Evolutionary conservation across 345 rosid species (phyloP), one percentile per base, ranked within the genome.

Genomic region (Fremontodendron californicum): DNA sequence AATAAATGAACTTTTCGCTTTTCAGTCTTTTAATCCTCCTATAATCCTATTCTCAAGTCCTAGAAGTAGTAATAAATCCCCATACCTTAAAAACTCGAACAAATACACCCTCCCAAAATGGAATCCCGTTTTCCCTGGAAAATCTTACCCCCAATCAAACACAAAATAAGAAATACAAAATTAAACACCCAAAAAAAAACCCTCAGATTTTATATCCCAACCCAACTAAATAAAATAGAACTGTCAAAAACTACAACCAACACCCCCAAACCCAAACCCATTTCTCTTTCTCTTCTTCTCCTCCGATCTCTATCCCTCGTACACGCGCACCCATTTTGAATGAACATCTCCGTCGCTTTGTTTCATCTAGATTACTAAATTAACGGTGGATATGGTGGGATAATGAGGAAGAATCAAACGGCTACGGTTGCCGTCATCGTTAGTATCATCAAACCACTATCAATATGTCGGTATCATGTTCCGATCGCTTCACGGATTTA

Each of bases 401-500:
- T 77, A 83, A 86, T 88, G 91, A 88, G 51, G 76, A 76, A 8
- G 55, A 21, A 9, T 62, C 80, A 10, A 10, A 61, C 74, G 58
- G 39, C 60, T 72, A 72, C 65, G 66, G 76, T 70, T 40, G n/a
- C 37, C 75, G 27, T 39, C 72, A 48, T 57, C 68, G 73, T 27
- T 46, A 25, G 1, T 43, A 21, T 51, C 75, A 35, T 71, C 45
- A 10, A 33, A 71, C 45, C 10, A 10, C 3, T 19, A 48, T 33
- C 67, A 35, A 52, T 9, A 92, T 88, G 97, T 87, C 90, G 43
- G 68, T 85, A 9, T 83, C 92, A n/a, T 91, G 64, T 76, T 82
- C 89, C 77, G 90, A 86, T 78, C 79, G 84, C 86, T 83, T 81
- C 79, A 82, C 91, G 73, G 94, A 92, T 84, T 92, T 96, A 55